Conservation (phyloP, 306 rosid genomes). For the Prinsepia uniflora region DNA sequence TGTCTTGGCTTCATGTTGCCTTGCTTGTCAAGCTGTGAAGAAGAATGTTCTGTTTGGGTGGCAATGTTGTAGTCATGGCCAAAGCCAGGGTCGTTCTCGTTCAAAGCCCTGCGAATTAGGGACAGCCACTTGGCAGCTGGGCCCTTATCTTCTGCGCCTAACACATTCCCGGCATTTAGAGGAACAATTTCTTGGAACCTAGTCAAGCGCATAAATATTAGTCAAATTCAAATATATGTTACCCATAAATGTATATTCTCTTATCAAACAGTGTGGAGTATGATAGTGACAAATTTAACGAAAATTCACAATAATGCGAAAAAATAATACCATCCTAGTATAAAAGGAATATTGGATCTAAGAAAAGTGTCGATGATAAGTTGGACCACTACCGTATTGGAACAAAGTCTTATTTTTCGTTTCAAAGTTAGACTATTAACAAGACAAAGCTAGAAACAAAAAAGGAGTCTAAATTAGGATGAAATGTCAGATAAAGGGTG, state of each 20-base stretch:
- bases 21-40: conserved; percentile 10
- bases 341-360: not conserved
- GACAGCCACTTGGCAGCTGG: conserved; percentile 75
- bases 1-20: conserved; percentile 32
- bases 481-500: not conserved
- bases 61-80: conserved; percentile 1
- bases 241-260: not conserved
- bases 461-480: not conserved
- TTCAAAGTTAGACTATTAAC: not conserved
- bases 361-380: not conserved
- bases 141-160: conserved; percentile 76
- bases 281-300: not conserved
- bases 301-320: too few relatives aligned
- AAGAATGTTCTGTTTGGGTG: not conserved
- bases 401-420: not conserved
- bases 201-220: not conserved
- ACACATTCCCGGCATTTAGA: conserved; percentile 76
- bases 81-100: conserved; percentile 18
- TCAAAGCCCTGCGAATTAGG: conserved; percentile 57
- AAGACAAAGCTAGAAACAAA: not conserved
- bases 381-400: not conserved
- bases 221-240: not conserved
- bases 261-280: not conserved
- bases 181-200: conserved; percentile 98
- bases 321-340: not conserved